Conservation (phyloP, 129 eudicot genomes). For the sunflower (Helianthus annuus) region HanXRQr2.0-SUNRISE NC_035445.2:125734173-125734672, state of each 20-base stretch:
- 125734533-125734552: not conserved
- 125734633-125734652: too few relatives aligned
- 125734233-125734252: slow-evolving; percentile 74
- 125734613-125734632: too few relatives aligned
- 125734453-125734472: not conserved
- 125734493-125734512: not conserved
- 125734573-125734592: not conserved
- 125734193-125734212: slow-evolving; percentile 48
- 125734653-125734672: too few relatives aligned
- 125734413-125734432: not conserved
- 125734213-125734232: slow-evolving; percentile 67
- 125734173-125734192: slow-evolving; percentile 25
- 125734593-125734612: too few relatives aligned
- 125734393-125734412: slow-evolving; percentile 4
- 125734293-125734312: slow-evolving; percentile 38
- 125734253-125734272: slow-evolving; percentile 63
- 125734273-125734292: slow-evolving; percentile 66
- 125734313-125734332: slow-evolving; percentile 14
- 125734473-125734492: not conserved
- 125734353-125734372: slow-evolving; percentile 26
- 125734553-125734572: not conserved
- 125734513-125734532: not conserved
- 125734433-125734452: not conserved
- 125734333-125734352: not conserved
- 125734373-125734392: slow-evolving; percentile 19